Conservation (phyloP, 495 filamentous ascomycete genomes). For the Penicilliopsis zonata region DNA sequence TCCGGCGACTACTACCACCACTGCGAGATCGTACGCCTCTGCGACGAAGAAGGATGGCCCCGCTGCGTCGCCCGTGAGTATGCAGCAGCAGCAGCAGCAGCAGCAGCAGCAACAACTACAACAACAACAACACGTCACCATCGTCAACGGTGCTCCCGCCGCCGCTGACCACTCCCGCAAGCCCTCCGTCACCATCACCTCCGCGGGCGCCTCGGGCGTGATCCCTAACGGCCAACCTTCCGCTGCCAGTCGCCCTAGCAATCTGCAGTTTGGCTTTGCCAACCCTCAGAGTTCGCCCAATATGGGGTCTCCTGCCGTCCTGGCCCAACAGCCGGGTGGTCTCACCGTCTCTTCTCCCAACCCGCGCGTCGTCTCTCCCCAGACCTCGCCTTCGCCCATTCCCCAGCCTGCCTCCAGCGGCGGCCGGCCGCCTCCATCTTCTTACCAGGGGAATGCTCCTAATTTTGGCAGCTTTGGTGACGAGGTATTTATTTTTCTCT, state of each 20-base stretch:
- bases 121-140: constrained; percentile 46
- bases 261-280: constrained; percentile 67
- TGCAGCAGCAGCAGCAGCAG: constrained; percentile 51
- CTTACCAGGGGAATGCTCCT: constrained; percentile 48
- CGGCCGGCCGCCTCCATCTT: constrained; percentile 62
- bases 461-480: constrained; percentile 76
- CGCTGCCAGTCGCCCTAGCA: constrained; percentile 43
- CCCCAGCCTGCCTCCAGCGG: constrained; percentile 77
- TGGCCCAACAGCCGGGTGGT: constrained; percentile 40
- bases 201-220: constrained; percentile 60
- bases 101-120: constrained; percentile 13
- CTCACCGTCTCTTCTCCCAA: constrained; percentile 55
- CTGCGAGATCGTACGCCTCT: constrained; percentile 51
- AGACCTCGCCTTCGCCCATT: constrained; percentile 77
- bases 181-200: constrained; percentile 77
- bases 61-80: constrained; percentile 73
- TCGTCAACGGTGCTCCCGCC: constrained; percentile 55
- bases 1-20: constrained; percentile 37
- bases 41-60: constrained; percentile 76
- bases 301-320: constrained; percentile 34
- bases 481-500: constrained; percentile 7
- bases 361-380: constrained; percentile 56
- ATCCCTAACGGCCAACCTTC: constrained; percentile 63
- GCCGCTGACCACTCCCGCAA: constrained; percentile 68
- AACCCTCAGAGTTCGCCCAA: constrained; percentile 56